Evolutionary conservation across 768 basidiomycete genomes (phyloP).

Genomic region (Amanita pseudoporphyria): DNA sequence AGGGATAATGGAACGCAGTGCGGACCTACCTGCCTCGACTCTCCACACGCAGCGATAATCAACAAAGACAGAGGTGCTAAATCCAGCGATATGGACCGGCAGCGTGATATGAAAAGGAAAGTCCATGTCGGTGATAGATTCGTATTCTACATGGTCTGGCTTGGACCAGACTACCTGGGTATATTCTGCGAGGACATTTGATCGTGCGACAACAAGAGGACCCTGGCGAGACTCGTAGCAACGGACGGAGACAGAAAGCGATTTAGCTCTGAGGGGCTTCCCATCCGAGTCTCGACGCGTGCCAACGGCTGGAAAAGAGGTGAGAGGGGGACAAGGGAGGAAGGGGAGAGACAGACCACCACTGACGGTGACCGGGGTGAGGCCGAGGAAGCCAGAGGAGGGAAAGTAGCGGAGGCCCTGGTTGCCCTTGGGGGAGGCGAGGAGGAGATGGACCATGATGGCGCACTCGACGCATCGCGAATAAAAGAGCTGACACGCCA

Average conservation of each 20-base stretch:
- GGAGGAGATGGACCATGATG: constrained; percentile 58
- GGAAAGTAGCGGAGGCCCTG: constrained; percentile 66
- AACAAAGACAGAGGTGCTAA: constrained; percentile 63
- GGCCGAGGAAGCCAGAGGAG: constrained; percentile 66
- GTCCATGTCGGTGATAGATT: constrained; percentile 54
- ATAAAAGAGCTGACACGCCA: too few relatives aligned
- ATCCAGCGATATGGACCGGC: constrained; percentile 52
- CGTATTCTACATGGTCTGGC: constrained; percentile 44
- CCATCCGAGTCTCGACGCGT: constrained; percentile 63
- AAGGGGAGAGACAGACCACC: constrained; percentile 38
- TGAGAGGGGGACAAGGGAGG: constrained; percentile 9
- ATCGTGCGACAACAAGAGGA: constrained; percentile 44
- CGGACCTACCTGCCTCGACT: constrained; percentile 63
- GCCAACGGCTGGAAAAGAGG: constrained; percentile 42
- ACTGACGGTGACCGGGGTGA: constrained; percentile 72
- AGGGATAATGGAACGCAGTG: constrained; percentile 8
- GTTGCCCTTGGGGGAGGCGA: constrained; percentile 33
- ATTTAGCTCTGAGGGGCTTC: constrained; percentile 56
- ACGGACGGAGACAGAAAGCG: constrained; percentile 64
- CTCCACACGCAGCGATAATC: constrained; percentile 79
- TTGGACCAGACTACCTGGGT: constrained; percentile 62
- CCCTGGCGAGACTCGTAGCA: constrained; percentile 75
- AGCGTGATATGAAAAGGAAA: constrained; percentile 63
- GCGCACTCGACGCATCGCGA: not conserved
- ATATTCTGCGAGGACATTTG: constrained; percentile 62